phyloP scores from a whole-genome alignment of 192 early-diverging fungal genomes.

The Backusella westeae region DNA sequence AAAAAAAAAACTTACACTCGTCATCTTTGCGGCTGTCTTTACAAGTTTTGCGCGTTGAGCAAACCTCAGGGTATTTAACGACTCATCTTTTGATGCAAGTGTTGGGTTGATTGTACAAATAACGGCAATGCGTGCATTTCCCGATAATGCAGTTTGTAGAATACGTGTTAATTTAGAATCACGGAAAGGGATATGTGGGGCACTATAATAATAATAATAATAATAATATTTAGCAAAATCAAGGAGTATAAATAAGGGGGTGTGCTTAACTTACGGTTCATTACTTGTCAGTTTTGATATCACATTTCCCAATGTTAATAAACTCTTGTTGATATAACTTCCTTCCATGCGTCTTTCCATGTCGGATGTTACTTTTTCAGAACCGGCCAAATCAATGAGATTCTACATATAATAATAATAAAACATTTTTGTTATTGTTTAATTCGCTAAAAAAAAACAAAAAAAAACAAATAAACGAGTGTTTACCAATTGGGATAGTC shows the following conservation, averaged over 20 bases:
- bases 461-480: not conserved
- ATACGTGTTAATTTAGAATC: slow-evolving; percentile 98
- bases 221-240: not conserved
- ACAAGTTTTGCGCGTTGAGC: slow-evolving; percentile 90
- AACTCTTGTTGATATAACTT: slow-evolving; percentile 90
- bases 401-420: slow-evolving; percentile 44
- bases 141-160: slow-evolving; percentile 87
- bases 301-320: slow-evolving; percentile 90
- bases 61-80: slow-evolving; percentile 92
- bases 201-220: slow-evolving; percentile 1
- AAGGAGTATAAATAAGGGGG: not conserved
- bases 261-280: slow-evolving; percentile 34
- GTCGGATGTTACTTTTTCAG: slow-evolving; percentile 88
- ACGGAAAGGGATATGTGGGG: slow-evolving; percentile 90
- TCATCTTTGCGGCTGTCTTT: slow-evolving; percentile 75
- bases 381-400: slow-evolving; percentile 96
- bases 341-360: slow-evolving; percentile 92
- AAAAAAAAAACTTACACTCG: slow-evolving; percentile 46
- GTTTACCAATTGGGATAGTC: slow-evolving; percentile 39
- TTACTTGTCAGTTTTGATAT: slow-evolving; percentile 83
- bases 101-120: slow-evolving; percentile 92
- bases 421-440: not conserved
- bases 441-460: no score
- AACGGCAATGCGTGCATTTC: slow-evolving; percentile 89
- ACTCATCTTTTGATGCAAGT: slow-evolving; percentile 77